Conservation (phyloP, 2,329 filamentous ascomycete species). For the Penicillium paneum region DNA sequence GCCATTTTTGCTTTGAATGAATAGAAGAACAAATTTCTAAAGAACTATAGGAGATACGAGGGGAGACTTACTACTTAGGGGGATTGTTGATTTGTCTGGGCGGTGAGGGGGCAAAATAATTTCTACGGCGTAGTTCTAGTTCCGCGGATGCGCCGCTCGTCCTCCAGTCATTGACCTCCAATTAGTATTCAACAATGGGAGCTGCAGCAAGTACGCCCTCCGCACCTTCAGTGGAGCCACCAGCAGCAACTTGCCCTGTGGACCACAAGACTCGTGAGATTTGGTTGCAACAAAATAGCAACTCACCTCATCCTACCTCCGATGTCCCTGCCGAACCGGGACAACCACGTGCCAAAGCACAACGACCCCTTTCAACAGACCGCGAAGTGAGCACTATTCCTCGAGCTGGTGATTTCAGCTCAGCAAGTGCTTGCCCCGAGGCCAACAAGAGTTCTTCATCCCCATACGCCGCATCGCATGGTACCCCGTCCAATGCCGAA, state of each 20-base stretch:
- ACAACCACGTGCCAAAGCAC: conserved; percentile 27
- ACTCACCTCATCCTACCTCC: conserved; percentile 36
- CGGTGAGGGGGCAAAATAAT: conserved; percentile 26
- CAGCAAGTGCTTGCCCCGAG: conserved; percentile 20
- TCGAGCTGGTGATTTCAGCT: conserved; percentile 48
- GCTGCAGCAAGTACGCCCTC: conserved; percentile 38
- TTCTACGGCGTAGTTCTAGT: conserved; percentile 9
- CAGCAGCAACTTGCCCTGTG: conserved; percentile 67
- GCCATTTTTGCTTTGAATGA: conserved; percentile 28
- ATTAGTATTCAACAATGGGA: conserved; percentile 30
- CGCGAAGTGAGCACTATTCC: conserved; percentile 80
- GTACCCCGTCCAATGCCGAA: conserved; percentile 68
- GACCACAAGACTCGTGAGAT: conserved; percentile 84
- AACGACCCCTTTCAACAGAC: conserved; percentile 57
- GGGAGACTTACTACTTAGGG: conserved; percentile 15
- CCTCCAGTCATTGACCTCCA: conserved; percentile 13
- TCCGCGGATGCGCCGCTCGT: conserved; percentile 15
- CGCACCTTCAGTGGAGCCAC: conserved; percentile 26
- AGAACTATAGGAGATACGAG: conserved; percentile 8
- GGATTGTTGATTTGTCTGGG: conserved; percentile 15
- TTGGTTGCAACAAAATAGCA: conserved; percentile 65
- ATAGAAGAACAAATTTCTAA: not conserved
- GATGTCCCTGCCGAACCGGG: conserved; percentile 25
- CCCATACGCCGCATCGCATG: conserved; percentile 30
- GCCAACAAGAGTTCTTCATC: conserved; percentile 28